These are phyloP conservation scores for Arthroderma uncinatum DNA, from an alignment of 2,329 filamentous ascomycete species.

Conservation along the genomic window DNA sequence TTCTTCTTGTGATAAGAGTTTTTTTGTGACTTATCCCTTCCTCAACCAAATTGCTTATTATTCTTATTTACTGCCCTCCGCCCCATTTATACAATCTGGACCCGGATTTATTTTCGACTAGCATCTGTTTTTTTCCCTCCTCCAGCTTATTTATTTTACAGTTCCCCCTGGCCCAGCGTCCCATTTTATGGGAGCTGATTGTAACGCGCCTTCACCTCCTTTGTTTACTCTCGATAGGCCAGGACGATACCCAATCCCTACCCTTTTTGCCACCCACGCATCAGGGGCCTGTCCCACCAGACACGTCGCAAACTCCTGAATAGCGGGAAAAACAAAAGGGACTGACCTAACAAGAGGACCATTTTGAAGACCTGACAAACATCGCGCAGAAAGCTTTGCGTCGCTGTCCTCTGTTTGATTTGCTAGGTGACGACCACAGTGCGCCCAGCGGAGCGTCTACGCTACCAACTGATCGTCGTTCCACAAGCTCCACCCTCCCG, in stretches of 20 bases:
- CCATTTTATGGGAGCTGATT: slow-evolving; percentile 3
- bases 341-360: not conserved
- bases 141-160: not conserved
- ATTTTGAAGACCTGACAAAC: slow-evolving; percentile 1
- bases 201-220: slow-evolving; percentile 2
- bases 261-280: slow-evolving; percentile 12
- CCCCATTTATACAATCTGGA: slow-evolving; percentile 6
- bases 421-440: not conserved
- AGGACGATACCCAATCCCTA: slow-evolving; percentile 9
- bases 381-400: not conserved
- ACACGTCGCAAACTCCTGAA: slow-evolving; percentile 13
- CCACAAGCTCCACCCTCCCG: slow-evolving; percentile 13
- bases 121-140: not conserved
- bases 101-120: slow-evolving; percentile 4
- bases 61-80: slow-evolving; percentile 5
- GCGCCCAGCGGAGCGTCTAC: not conserved
- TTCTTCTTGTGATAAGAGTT: slow-evolving; percentile 3
- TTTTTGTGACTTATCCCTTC: slow-evolving; percentile 9
- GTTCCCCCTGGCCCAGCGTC: slow-evolving; percentile 2
- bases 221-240: slow-evolving; percentile 1
- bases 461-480: slow-evolving; percentile 13
- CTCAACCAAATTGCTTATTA: slow-evolving; percentile 8
- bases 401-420: not conserved
- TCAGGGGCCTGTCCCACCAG: slow-evolving; percentile 10
- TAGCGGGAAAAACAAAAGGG: slow-evolving; percentile 4